phyloP scores from a whole-genome alignment of 148 eudicot species.

The Rhododendron griersonianum region DNA sequence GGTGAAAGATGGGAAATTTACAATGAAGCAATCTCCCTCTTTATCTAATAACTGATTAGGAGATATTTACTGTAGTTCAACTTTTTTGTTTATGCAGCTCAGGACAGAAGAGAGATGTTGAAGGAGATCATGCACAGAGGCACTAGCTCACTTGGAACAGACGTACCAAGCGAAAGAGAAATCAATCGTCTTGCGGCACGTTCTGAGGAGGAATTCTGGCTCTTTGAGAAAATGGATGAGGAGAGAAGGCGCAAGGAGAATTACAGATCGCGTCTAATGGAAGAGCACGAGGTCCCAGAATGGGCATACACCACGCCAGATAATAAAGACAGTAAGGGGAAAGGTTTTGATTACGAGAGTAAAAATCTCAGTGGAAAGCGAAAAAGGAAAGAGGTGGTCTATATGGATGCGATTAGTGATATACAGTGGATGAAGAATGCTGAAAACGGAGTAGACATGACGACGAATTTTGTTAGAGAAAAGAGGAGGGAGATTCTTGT shows the following conservation, averaged over 20 bases:
- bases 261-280: slow-evolving; percentile 85
- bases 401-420: slow-evolving; percentile 74
- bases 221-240: slow-evolving; percentile 95
- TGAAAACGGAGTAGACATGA: slow-evolving; percentile 57
- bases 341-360: slow-evolving; percentile 77
- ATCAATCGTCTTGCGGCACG: slow-evolving; percentile 93
- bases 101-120: slow-evolving; percentile 91
- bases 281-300: slow-evolving; percentile 90
- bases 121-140: slow-evolving; percentile 97
- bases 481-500: slow-evolving; percentile 40
- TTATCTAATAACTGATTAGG: background rate
- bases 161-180: slow-evolving; percentile 95
- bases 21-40: background rate
- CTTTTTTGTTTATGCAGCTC: slow-evolving; percentile 58
- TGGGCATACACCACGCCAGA: slow-evolving; percentile 79
- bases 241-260: slow-evolving; percentile 81
- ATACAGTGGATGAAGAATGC: slow-evolving; percentile 67
- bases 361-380: slow-evolving; percentile 74
- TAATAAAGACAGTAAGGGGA: slow-evolving; percentile 40
- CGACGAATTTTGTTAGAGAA: slow-evolving; percentile 26
- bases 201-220: slow-evolving; percentile 87
- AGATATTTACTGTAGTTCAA: background rate
- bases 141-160: slow-evolving; percentile 84
- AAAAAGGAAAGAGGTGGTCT: slow-evolving; percentile 79
- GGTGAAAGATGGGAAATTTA: slow-evolving; percentile 30